Evolutionary conservation across 768 basidiomycete species (phyloP).

Genomic region (Boletus vinaceobasis): DNA sequence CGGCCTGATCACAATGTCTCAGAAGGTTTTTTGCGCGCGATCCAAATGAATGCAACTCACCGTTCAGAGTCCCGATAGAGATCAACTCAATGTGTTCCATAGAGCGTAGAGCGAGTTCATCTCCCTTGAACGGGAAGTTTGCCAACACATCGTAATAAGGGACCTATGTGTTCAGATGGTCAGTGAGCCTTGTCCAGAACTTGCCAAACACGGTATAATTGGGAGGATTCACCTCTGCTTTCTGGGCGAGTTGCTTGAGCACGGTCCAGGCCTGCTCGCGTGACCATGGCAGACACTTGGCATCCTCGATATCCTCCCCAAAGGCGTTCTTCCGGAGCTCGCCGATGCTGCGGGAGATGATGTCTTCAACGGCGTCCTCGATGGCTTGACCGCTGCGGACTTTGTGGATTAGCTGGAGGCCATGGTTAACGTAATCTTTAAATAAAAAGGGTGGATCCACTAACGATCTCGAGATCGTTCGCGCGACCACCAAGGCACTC

Average conservation of each 20-base stretch:
- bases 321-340: slow-evolving; percentile 91
- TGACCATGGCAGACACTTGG: slow-evolving; percentile 78
- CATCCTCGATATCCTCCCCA: slow-evolving; percentile 88
- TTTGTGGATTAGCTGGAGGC: slow-evolving; percentile 74
- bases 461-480: slow-evolving; percentile 80
- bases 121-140: slow-evolving; percentile 89
- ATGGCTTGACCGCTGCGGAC: slow-evolving; percentile 69
- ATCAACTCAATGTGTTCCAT: slow-evolving; percentile 93
- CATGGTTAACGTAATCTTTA: not conserved
- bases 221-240: slow-evolving; percentile 50
- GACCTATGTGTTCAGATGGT: slow-evolving; percentile 40
- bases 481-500: slow-evolving; percentile 85
- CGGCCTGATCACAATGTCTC: slow-evolving; percentile 51
- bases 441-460: slow-evolving; percentile 22
- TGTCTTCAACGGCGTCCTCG: slow-evolving; percentile 85
- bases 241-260: slow-evolving; percentile 65
- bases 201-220: slow-evolving; percentile 20
- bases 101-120: slow-evolving; percentile 71
- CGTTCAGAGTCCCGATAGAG: slow-evolving; percentile 70
- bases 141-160: slow-evolving; percentile 79
- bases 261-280: slow-evolving; percentile 87
- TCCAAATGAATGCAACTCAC: slow-evolving; percentile 33
- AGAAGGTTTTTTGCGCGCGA: not conserved
- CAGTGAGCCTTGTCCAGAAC: not conserved
- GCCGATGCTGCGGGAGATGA: slow-evolving; percentile 71